Evolutionary conservation across 768 basidiomycete genomes (phyloP).

Genomic region (Pisolithus orientalis): DNA sequence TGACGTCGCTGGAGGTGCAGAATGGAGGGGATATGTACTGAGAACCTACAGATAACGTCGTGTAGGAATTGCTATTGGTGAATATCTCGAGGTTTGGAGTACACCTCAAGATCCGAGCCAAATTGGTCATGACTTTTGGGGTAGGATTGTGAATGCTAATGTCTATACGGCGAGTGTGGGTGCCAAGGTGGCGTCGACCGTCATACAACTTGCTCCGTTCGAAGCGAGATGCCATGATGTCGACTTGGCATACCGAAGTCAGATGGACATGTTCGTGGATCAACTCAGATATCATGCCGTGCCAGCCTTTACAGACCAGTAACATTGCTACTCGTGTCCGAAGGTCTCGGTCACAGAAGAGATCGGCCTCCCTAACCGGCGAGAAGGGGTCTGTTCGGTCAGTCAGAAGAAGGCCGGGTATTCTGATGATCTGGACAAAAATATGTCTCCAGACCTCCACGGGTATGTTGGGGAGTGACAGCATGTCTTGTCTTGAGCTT

Average conservation of each 20-base stretch:
- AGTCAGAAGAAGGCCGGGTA: conserved; percentile 27
- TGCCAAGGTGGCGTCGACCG: conserved; percentile 29
- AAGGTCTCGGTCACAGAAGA: conserved; percentile 23
- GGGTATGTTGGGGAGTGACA: conserved; percentile 20
- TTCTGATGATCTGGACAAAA: conserved; percentile 28
- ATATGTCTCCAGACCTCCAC: conserved; percentile 38
- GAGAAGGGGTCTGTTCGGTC: conserved; percentile 37
- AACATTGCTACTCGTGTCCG: conserved; percentile 26
- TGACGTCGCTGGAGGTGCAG: conserved; percentile 28
- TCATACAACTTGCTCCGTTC: conserved; percentile 20
- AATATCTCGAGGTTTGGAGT: conserved; percentile 42
- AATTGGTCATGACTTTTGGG: conserved; percentile 10
- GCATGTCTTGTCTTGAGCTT: conserved; percentile 6
- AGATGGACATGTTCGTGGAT: conserved; percentile 36
- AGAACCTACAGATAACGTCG: conserved; percentile 14
- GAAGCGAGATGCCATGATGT: conserved; percentile 28
- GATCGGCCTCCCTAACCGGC: conserved; percentile 24
- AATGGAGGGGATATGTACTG: conserved; percentile 15
- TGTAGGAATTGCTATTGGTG: conserved; percentile 32
- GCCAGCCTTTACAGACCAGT: conserved; percentile 35
- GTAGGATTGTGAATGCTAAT: conserved; percentile 31
- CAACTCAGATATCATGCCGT: conserved; percentile 31
- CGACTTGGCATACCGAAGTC: conserved; percentile 30
- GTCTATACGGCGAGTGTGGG: conserved; percentile 37
- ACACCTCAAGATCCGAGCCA: conserved; percentile 33